A percentile compares a stretch with the other conserved stretches of the same genome.
Evolutionary conservation across 2,329 filamentous ascomycete genomes (phyloP).

Genomic region (Ascochyta fabae): DNA sequence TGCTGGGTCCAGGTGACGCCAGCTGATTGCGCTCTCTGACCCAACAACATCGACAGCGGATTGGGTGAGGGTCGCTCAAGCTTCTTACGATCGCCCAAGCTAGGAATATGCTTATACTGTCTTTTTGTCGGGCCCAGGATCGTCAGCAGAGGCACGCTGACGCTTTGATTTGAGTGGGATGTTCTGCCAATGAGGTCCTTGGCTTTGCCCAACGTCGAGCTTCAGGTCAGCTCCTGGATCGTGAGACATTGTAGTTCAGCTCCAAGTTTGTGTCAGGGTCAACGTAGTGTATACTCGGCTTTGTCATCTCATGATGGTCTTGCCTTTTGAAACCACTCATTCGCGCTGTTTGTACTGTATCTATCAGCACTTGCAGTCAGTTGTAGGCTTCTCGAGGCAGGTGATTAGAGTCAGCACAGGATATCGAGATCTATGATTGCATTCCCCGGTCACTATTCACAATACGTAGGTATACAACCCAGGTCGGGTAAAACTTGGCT

Average conservation of each 20-base stretch:
- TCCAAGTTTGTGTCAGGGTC: background rate
- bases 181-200: background rate
- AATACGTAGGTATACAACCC: conserved; percentile 50
- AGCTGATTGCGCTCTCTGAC: background rate
- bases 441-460: conserved; percentile 49
- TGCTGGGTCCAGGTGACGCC: conserved; percentile 2
- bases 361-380: background rate
- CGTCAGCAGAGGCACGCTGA: background rate
- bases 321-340: background rate
- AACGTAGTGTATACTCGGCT: background rate
- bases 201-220: background rate
- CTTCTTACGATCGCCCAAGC: conserved; percentile 13
- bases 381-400: background rate
- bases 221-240: background rate
- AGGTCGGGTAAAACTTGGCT: conserved; percentile 39
- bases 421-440: conserved; percentile 37
- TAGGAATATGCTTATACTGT: conserved; percentile 11
- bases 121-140: background rate
- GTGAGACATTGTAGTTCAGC: background rate
- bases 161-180: background rate
- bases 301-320: background rate
- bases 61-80: conserved; percentile 1
- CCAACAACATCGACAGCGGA: background rate
- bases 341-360: background rate
- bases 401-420: background rate